Conservation (phyloP, 305 asterid genomes). For the Vinca major region DNA sequence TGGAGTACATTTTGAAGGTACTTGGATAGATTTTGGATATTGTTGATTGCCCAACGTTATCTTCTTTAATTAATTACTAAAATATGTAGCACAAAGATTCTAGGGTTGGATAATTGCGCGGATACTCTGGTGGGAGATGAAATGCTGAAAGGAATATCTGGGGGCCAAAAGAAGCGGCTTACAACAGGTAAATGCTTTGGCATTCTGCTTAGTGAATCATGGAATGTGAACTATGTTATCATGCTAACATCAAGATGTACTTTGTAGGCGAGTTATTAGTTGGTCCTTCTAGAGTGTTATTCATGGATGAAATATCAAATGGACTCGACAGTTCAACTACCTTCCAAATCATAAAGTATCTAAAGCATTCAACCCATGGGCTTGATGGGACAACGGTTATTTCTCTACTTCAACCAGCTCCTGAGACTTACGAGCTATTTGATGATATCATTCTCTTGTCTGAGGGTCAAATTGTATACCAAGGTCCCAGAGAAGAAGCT, state of each 20-base stretch:
- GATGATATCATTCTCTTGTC: constrained; percentile 79
- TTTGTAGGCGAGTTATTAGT: constrained; percentile 74
- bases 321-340: constrained; percentile 97
- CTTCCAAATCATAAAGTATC: constrained; percentile 69
- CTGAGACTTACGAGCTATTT: constrained; percentile 84
- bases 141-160: constrained; percentile 95
- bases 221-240: constrained; percentile 11
- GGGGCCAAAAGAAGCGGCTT: constrained; percentile 92
- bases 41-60: constrained; percentile 7
- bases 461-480: constrained; percentile 85
- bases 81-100: constrained; percentile 66
- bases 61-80: constrained; percentile 26
- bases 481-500: constrained; percentile 69
- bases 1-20: constrained; percentile 89
- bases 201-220: constrained; percentile 13
- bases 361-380: constrained; percentile 66
- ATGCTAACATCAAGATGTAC: constrained; percentile 26
- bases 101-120: constrained; percentile 88
- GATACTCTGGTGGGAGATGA: constrained; percentile 93
- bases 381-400: constrained; percentile 74
- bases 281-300: constrained; percentile 74
- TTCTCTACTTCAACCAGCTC: constrained; percentile 95
- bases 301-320: constrained; percentile 94
- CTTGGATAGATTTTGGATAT: constrained; percentile 21
- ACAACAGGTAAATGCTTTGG: constrained; percentile 52